phyloP scores from a whole-genome alignment of 2,329 filamentous ascomycete species.

The Cladosporium colombiae region DNA sequence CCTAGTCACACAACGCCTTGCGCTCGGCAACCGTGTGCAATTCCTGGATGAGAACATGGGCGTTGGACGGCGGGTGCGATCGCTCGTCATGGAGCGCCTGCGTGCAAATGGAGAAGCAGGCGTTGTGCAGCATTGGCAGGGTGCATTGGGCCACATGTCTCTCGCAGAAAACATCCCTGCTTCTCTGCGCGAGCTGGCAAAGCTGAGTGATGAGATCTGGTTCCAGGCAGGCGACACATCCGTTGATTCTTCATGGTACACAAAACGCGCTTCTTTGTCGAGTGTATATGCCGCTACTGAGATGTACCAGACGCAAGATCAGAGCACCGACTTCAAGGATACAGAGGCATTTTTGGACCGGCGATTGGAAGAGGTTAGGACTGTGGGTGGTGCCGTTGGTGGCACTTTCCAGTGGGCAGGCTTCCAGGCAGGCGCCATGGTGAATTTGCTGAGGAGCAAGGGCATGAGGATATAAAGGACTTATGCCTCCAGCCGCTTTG shows the following conservation, averaged over 20 bases:
- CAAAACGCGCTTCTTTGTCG: constrained; percentile 63
- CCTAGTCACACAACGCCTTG: constrained; percentile 65
- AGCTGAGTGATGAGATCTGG: constrained; percentile 89
- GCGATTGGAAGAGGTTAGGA: constrained; percentile 68
- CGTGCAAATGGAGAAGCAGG: constrained; percentile 64
- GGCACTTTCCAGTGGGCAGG: constrained; percentile 75
- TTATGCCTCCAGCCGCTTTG: not conserved
- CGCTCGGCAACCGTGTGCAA: constrained; percentile 53
- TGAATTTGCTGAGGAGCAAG: constrained; percentile 87
- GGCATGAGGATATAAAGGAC: constrained; percentile 70
- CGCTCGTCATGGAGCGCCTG: constrained; percentile 74
- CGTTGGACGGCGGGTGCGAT: constrained; percentile 66
- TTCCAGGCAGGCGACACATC: constrained; percentile 78
- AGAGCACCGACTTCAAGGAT: constrained; percentile 68
- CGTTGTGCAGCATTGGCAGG: constrained; percentile 79
- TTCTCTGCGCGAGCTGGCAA: constrained; percentile 75
- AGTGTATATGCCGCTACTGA: constrained; percentile 73
- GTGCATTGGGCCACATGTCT: constrained; percentile 89
- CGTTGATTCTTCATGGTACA: constrained; percentile 89
- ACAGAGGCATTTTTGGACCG: constrained; percentile 79
- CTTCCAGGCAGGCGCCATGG: constrained; percentile 72
- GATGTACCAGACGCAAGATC: constrained; percentile 91
- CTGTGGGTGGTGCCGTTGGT: constrained; percentile 62
- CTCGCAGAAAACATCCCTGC: constrained; percentile 74
- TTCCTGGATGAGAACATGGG: constrained; percentile 44